Evolutionary conservation across 805 yeast species (phyloP), one percentile per base, ranked within the genome.

Genomic region (Wickerhamomyces silvicola): DNA sequence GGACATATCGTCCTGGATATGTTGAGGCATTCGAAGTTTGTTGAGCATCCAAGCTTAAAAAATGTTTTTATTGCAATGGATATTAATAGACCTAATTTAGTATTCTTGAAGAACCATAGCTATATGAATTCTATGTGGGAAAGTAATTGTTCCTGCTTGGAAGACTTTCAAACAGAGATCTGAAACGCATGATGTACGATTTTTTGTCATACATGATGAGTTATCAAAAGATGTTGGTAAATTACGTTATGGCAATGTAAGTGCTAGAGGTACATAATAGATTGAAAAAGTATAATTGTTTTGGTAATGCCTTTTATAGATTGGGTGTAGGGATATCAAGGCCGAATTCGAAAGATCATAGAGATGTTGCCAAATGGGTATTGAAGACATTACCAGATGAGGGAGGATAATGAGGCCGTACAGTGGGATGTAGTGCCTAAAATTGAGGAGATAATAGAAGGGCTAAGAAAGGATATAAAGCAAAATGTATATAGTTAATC

Each of bases 231-330:
- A 70, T 1, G 42, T 78, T 4, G 96, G 97, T 0, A 70, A 73
- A 32, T 61, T 77, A 14, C 81, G 90, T 28, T 62, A 59, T 12
- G 78, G 75, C 10, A 70, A 74, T 2, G 64, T 80, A 1, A 72
- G 84, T 26, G 66, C 77, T 11, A 63, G 92, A 27, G 96, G 95
- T 0, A n/a, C 97, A 88, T 48, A 86, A 85, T 49, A 97, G 96
- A 0, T 62, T 88, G 18, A 68, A 69, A n/a, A 39, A 72, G 81
- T 24, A 68, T 88, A 4, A 69, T 68, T 27, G 37, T 15, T 52
- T 70, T 22, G 78, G 79, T 0, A 48, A 64, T 22, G 65, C 62
- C 12, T 84, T 78, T 48, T 66, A 73, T n/a, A 72, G 84, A 31
- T 50, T 87, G 10, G 73, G 81, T 12, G 63, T 87, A 7, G 97